Percentiles rank a stretch among this genome's conserved stretches.
Conservation (phyloP, 805 yeast species). For the Candida berthetii region DNA sequence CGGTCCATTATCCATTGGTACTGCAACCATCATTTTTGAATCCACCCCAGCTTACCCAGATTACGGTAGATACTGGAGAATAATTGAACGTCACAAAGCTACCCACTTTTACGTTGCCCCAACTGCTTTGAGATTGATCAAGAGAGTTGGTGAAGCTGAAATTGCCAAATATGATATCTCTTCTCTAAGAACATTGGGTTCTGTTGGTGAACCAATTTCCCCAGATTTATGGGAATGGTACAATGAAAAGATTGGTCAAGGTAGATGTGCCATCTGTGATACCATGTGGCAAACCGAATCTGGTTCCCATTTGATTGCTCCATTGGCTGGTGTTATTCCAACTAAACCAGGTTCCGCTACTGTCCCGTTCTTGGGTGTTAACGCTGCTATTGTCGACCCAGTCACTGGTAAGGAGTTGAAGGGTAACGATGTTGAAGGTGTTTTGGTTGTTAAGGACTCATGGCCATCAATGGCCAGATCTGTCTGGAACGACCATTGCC, state of each 20-base stretch:
- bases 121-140: constrained; percentile 71
- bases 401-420: constrained; percentile 61
- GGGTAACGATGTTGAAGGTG: constrained; percentile 77
- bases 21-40: constrained; percentile 76
- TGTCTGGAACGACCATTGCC: constrained; percentile 69
- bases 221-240: constrained; percentile 90
- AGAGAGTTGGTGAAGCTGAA: constrained; percentile 64
- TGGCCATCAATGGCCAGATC: constrained; percentile 90
- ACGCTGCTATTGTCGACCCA: constrained; percentile 69
- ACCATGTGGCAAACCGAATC: constrained; percentile 91
- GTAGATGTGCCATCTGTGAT: constrained; percentile 67
- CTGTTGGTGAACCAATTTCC: constrained; percentile 84
- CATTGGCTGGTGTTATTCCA: constrained; percentile 72
- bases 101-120: constrained; percentile 84
- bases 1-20: constrained; percentile 74
- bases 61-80: constrained; percentile 75
- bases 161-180: constrained; percentile 57
- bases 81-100: constrained; percentile 63
- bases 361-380: constrained; percentile 79
- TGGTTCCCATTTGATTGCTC: constrained; percentile 75
- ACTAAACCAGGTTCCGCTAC: constrained; percentile 85
- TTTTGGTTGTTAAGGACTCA: constrained; percentile 59
- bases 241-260: constrained; percentile 63
- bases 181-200: constrained; percentile 65
- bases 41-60: constrained; percentile 86